A percentile compares a stretch with the other conserved stretches of the same genome.
Evolutionary conservation across 495 filamentous ascomycete species (phyloP).

Genomic region (Penicillium subrubescens): DNA sequence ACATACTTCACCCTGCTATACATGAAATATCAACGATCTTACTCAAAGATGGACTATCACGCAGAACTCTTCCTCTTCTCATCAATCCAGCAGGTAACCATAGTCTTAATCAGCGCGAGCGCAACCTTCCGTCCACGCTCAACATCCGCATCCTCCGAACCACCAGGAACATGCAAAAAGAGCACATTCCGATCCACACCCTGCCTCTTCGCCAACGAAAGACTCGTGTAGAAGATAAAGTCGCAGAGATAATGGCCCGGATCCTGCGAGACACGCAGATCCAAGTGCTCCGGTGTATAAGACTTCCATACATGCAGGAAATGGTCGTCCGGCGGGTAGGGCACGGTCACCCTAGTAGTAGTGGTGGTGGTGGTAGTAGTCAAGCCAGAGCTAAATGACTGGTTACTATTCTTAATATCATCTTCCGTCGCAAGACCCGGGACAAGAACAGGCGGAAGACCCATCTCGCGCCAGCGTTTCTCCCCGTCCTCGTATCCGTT

Average conservation of each 20-base stretch:
- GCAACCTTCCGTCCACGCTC: conserved; percentile 63
- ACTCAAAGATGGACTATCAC: background rate
- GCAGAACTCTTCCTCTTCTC: conserved; percentile 16
- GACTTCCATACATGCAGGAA: conserved; percentile 41
- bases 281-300: conserved; percentile 39
- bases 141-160: conserved; percentile 56
- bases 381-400: background rate
- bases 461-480: conserved; percentile 48
- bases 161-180: conserved; percentile 79
- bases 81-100: conserved; percentile 56
- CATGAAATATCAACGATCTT: background rate
- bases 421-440: conserved; percentile 28
- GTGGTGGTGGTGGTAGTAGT: background rate
- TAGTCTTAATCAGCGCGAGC: conserved; percentile 67
- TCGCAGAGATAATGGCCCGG: conserved; percentile 84
- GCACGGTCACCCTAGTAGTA: background rate
- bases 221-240: conserved; percentile 79
- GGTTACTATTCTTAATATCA: background rate
- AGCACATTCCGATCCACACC: conserved; percentile 58
- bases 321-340: conserved; percentile 37
- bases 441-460: conserved; percentile 36
- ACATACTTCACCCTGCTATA: background rate
- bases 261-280: conserved; percentile 69
- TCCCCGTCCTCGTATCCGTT: conserved; percentile 55
- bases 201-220: conserved; percentile 57